Evolutionary conservation across 192 early-diverging fungal genomes (phyloP), one percentile per base, ranked within the genome.

Genomic region (Backusella mclennaniae): DNA sequence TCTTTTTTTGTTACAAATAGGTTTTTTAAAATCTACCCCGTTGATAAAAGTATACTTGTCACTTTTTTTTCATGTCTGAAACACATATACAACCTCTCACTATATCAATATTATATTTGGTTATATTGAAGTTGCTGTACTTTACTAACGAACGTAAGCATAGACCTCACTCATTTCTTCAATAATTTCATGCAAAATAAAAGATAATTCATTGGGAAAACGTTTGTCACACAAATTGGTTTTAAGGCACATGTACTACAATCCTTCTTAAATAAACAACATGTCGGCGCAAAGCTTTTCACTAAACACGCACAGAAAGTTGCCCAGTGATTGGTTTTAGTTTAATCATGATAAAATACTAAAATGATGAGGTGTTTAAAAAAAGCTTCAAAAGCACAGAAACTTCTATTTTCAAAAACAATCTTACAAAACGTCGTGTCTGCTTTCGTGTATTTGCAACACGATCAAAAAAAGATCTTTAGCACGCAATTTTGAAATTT

Each of bases 201-300:
- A 63, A 63, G 56, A 29, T 63, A 59, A 26, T 26, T 59, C 53
- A 59, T 59, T 59, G 53, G 53, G 23, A 59, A 59, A 59, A 26
- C 21, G 17, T 59, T 59, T 59, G 53, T 59, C 53, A 26, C 53
- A 59, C 53, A 59, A 59, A 59, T 12, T 12, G 23, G 17, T 59
- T 59, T 59, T 59, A 63, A 63, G 56, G 56, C 56, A 63, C 56
- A 63, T 63, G 56, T 59, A 59, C 23, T 11, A 59, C 53, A 59
- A 59, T 2, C 11, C 53, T 59, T 59, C 53, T 26, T 23, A 49
- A 59, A 59, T 23, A 59, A 59, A 59, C 53, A 59, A 59, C 9
- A 26, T 26, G 53, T 59, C 23, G 53, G n/a, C 21, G 53, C n/a
- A 59, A 23, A 9, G 53, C 23, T 12, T 23, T 23, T 53, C 53